Evolutionary conservation across 257 asterid genomes (phyloP).

Genomic region (Ballota nigra): DNA sequence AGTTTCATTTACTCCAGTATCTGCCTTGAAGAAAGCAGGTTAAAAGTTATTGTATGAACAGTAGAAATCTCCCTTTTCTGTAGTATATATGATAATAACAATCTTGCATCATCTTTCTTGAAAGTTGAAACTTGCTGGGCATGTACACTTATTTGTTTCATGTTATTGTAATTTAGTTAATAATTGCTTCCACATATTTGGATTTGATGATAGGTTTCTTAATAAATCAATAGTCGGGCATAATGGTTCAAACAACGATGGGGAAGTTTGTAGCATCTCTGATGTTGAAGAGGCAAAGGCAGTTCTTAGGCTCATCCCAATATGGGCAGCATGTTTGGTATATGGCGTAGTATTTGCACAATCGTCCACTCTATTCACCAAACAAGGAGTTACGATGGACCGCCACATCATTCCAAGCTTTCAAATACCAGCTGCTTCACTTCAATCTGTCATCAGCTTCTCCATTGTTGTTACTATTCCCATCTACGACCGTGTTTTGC

Average conservation of each 20-base stretch:
- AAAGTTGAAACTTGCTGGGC: not conserved
- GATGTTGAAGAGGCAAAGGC: conserved; percentile 57
- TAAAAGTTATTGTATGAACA: not conserved
- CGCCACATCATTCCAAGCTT: conserved; percentile 41
- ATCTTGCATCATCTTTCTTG: not conserved
- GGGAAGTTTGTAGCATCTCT: conserved; percentile 26
- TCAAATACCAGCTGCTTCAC: conserved; percentile 58
- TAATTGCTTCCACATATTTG: not conserved
- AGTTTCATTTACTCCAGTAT: not conserved
- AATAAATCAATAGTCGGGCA: conserved; percentile 46
- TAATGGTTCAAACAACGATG: conserved; percentile 26
- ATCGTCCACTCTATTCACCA: conserved; percentile 50
- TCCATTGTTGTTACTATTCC: conserved; percentile 41
- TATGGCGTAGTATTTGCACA: conserved; percentile 49
- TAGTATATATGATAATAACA: not conserved
- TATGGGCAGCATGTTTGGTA: conserved; percentile 53
- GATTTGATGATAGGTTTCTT: conserved; percentile 41
- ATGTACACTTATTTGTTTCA: not conserved
- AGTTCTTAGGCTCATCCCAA: conserved; percentile 50
- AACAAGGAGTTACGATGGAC: conserved; percentile 64
- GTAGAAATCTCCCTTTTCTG: not conserved
- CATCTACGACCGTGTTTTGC: conserved; percentile 52
- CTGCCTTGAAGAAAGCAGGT: not conserved
- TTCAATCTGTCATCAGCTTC: conserved; percentile 38
- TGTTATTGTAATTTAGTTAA: not conserved